Conservation (phyloP, 129 eudicot genomes). For the Tagetes erecta region DNA sequence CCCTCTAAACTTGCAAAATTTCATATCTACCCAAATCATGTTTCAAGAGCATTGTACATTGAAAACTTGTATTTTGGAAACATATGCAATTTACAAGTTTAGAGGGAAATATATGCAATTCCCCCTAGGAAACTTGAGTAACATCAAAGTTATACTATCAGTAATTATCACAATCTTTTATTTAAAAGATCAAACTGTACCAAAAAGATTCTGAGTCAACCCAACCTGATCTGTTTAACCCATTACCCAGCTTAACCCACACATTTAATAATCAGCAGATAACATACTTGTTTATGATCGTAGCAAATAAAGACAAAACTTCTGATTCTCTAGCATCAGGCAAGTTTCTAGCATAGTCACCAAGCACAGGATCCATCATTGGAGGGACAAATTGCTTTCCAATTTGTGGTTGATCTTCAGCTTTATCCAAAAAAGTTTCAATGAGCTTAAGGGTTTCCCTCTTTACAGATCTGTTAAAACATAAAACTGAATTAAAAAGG, state of each 20-base stretch:
- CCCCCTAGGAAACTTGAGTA: not conserved
- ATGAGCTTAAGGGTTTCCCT: constrained; percentile 98
- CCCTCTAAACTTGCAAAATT: too few relatives aligned
- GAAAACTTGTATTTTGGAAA: too few relatives aligned
- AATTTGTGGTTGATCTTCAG: constrained; percentile 94
- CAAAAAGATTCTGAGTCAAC: not conserved
- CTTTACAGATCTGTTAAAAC: constrained; percentile 77
- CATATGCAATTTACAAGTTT: too few relatives aligned
- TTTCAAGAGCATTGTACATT: too few relatives aligned
- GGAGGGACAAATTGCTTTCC: constrained; percentile 99
- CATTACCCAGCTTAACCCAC: not conserved
- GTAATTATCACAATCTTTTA: not conserved
- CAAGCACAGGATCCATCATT: constrained; percentile 99
- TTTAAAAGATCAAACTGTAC: not conserved
- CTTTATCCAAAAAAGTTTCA: constrained; percentile 94
- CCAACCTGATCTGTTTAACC: not conserved
- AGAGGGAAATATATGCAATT: too few relatives aligned
- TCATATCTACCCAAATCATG: too few relatives aligned
- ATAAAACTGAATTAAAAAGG: not conserved
- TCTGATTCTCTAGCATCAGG: constrained; percentile 99
- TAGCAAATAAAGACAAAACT: constrained; percentile 93
- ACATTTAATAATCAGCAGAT: not conserved
- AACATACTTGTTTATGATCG: constrained; percentile 89
- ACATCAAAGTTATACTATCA: not conserved
- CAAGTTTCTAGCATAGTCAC: constrained; percentile 90